Evolutionary conservation across 495 filamentous ascomycete species (phyloP), one percentile per base, ranked within the genome.

Genomic region (Aspergillus sparsus): DNA sequence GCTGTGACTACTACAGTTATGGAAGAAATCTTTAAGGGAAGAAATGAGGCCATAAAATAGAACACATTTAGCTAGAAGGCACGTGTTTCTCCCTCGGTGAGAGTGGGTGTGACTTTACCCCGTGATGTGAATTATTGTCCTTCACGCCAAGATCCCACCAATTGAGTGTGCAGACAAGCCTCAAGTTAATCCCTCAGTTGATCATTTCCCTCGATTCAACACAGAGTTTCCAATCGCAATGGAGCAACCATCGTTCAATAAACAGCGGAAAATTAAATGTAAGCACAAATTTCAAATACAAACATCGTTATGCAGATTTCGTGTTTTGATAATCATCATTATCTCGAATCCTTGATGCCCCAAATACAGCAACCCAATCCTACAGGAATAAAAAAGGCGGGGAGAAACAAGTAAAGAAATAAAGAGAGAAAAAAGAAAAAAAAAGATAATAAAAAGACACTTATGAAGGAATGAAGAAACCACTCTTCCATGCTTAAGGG

Each of bases 31-130:
- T 18, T 47, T 47, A 41, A 36, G 13, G 35, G 33, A 16, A 46
- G 39, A 57, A n/a, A 9, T 34, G 53, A 36, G 51, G 3, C n/a
- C 12, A 45, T 35, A 41, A 54, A 55, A 46, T 15, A 45, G 2
- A 16, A 47, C 27, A 47, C 44, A 47, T 47, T 47, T 47, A 47
- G 44, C 5, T 18, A 10, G n/a, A 16, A 18, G 44, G 57, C 57
- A 60, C 49, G 57, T 51, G 55, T 33, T 34, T 15, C 34, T 13
- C 52, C 12, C 13, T 10, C 9, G 6, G 39, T 42, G 34, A 12
- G 27, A 47, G 34, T 31, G 34, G n/a, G 46, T 21, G 55, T 58
- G 55, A 58, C 55, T 42, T n/a, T 41, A 35, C 36, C 45, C 33
- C 44, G 55, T 57, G 55, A 57, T 27, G 21, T 27, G 21, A 27